Evolutionary conservation across 129 eudicot species (phyloP).

Genomic region (Flaveria robusta): DNA sequence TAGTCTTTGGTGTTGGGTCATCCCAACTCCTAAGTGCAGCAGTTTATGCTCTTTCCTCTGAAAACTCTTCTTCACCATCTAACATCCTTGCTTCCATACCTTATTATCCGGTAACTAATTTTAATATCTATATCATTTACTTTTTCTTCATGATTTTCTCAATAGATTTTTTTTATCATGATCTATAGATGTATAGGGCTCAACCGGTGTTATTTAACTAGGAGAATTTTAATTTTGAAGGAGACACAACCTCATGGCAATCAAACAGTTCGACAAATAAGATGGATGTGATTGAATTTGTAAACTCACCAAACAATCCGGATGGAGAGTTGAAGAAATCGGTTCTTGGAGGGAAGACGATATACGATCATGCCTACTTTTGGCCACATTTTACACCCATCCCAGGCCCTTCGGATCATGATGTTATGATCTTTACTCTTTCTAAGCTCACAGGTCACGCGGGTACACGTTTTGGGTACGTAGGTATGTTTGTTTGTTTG

Average conservation of each 20-base stretch:
- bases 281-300: constrained; percentile 51
- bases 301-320: constrained; percentile 65
- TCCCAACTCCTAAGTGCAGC: constrained; percentile 73
- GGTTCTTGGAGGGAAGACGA: constrained; percentile 44
- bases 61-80: constrained; percentile 47
- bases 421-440: constrained; percentile 63
- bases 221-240: constrained; percentile 42
- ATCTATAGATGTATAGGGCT: constrained; percentile 28
- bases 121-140: background rate
- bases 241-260: constrained; percentile 44
- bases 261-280: constrained; percentile 29
- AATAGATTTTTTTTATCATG: background rate
- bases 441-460: constrained; percentile 86
- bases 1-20: constrained; percentile 63
- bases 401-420: constrained; percentile 58
- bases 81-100: constrained; percentile 55
- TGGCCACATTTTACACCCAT: constrained; percentile 79
- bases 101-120: constrained; percentile 52
- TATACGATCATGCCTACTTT: constrained; percentile 62
- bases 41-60: constrained; percentile 59
- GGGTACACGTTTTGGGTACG: constrained; percentile 65
- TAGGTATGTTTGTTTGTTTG: background rate
- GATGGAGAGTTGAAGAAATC: constrained; percentile 52
- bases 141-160: background rate
- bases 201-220: constrained; percentile 53